phyloP scores from a whole-genome alignment of 2,329 filamentous ascomycete species.

The Chaetomium sp. region DNA sequence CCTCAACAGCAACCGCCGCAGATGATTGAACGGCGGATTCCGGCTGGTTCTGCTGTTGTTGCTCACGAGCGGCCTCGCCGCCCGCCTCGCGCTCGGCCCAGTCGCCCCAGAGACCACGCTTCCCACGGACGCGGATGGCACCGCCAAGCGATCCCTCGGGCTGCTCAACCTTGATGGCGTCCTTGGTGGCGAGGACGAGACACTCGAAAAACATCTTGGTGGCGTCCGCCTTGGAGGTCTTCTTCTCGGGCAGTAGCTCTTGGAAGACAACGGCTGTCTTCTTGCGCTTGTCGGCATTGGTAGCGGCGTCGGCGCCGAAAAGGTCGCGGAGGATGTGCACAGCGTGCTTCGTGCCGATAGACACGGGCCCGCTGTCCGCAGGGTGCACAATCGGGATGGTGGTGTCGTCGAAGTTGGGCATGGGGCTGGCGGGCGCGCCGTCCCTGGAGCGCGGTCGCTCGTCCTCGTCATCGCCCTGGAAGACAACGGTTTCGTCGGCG shows the following conservation, averaged over 20 bases:
- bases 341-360: constrained; percentile 86
- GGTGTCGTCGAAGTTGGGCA: constrained; percentile 71
- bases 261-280: constrained; percentile 80
- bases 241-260: constrained; percentile 75
- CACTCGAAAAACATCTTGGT: constrained; percentile 99
- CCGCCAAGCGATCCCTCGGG: constrained; percentile 64
- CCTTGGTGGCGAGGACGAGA: constrained; percentile 91
- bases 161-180: constrained; percentile 96
- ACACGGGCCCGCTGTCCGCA: constrained; percentile 78
- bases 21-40: constrained; percentile 28
- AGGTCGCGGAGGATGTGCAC: constrained; percentile 89
- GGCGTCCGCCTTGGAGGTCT: constrained; percentile 79
- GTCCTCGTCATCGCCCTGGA: constrained; percentile 42
- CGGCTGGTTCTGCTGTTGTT: constrained; percentile 34
- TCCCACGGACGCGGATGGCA: constrained; percentile 76
- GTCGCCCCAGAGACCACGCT: constrained; percentile 91
- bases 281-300: constrained; percentile 64
- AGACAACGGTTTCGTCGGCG: constrained; percentile 43
- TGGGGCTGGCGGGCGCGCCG: constrained; percentile 39
- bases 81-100: constrained; percentile 80
- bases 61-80: constrained; percentile 50
- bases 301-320: constrained; percentile 68
- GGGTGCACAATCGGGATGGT: constrained; percentile 70
- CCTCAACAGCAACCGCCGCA: constrained; percentile 18
- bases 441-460: constrained; percentile 31